phyloP scores from a whole-genome alignment of 176 grass and related monocot species.

The Alloteropsis semialata region DNA sequence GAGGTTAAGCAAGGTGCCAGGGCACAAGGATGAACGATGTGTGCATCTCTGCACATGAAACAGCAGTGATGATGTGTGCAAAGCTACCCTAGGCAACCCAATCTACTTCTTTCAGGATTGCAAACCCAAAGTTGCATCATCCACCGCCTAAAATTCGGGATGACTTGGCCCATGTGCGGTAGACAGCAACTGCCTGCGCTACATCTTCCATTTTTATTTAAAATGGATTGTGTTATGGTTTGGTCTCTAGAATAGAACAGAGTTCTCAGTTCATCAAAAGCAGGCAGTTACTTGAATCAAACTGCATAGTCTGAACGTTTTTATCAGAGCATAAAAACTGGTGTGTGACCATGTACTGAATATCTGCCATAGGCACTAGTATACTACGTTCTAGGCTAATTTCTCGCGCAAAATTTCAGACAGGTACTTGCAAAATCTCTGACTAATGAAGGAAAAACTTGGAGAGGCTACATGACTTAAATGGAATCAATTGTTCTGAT shows the following conservation, averaged over 20 bases:
- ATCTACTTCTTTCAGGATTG: background rate
- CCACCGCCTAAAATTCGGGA: background rate
- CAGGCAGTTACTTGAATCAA: background rate
- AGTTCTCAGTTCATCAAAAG: background rate
- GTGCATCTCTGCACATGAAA: background rate
- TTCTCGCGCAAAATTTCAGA: no score
- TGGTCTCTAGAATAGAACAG: background rate
- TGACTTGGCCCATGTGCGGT: background rate
- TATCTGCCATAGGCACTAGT: background rate
- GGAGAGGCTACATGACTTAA: no score
- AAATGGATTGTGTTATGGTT: background rate
- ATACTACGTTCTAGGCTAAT: no score
- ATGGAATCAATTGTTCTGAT: background rate
- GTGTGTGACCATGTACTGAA: background rate
- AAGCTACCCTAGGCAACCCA: background rate
- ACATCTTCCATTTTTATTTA: background rate
- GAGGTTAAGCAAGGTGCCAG: background rate
- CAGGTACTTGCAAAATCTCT: no score
- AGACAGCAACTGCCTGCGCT: background rate
- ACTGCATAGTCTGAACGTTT: background rate
- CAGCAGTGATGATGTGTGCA: background rate
- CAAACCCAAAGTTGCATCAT: background rate
- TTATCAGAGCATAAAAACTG: background rate
- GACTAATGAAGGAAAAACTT: background rate
- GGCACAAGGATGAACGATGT: background rate